Evolutionary conservation across 1,284 basidiomycete genomes (phyloP), one percentile per base, ranked within the genome.

Genomic region (Apiotrichum siamense): DNA sequence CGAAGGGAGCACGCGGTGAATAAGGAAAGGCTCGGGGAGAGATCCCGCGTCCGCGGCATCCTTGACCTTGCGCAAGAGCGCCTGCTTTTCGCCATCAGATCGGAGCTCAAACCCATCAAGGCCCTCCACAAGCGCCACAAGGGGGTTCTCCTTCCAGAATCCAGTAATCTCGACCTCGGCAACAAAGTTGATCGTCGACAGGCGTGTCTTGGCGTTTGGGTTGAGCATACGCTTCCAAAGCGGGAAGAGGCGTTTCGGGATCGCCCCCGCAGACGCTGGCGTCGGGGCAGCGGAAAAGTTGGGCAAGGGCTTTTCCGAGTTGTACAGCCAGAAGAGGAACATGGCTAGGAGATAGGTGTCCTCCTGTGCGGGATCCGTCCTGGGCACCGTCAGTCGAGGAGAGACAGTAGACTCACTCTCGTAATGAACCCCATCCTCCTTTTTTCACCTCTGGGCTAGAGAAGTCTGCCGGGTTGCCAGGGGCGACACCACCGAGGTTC

Each of bases 261-360:
- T 87, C 2, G 80, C 70, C 1, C 90, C 93, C 9, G 87, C 81
- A 2, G 84, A 84, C 0, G 85, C 82, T 20, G 83, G 77, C 23
- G 80, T 77, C 9, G 87, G 87, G 1, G 85, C 84, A 0, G 81
- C 76, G 0, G 85, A 84, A 12, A 85, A 76, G 31, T 66, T 52
- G 2, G 86, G 87, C 2, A 81, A 77, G 5, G 87, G 83, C 24
- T 83, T 79, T 5, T 79, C 76, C 2, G 87, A 85, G 69, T 97
- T 96, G 79, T 94, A 97, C 4, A 91, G 78, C 18, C 81, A 76
- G 71, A 91, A 86, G 17, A 94, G 78, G 51, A 96, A 80, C 18
- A 96, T 77, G 20, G 90, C 90, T 11, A 97, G 80, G 3, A 86
- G 82, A 70, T 94, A 97, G 10, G 86, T 82, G 71, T 97, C 92